A percentile compares a stretch with the other conserved stretches of the same genome.
Conservation (phyloP, 1,284 basidiomycete genomes). For the Ganoderma meredithae region DNA sequence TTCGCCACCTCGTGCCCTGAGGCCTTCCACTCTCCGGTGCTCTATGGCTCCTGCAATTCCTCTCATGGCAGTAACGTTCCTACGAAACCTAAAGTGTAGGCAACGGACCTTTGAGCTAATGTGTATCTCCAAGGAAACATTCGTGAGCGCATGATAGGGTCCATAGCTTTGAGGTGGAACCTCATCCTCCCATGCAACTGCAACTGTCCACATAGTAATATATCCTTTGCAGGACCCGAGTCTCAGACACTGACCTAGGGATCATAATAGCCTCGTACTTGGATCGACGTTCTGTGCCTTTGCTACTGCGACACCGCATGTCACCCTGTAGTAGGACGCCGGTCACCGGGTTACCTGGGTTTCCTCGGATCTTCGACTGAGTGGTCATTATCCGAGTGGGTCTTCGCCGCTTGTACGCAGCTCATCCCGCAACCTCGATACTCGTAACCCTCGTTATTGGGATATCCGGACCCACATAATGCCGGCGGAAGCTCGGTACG, state of each 20-base stretch:
- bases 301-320: not conserved
- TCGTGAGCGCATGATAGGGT: not conserved
- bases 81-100: not conserved
- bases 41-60: not conserved
- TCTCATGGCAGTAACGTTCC: not conserved
- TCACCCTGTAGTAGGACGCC: not conserved
- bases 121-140: too few relatives aligned
- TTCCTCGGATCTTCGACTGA: not conserved
- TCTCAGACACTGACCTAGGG: not conserved
- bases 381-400: not conserved
- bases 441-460: not conserved
- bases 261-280: not conserved
- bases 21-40: not conserved
- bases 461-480: not conserved
- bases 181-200: not conserved
- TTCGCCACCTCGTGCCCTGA: not conserved
- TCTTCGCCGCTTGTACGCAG: not conserved
- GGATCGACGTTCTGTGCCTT: not conserved
- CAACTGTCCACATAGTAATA: not conserved
- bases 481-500: not conserved
- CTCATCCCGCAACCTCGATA: not conserved
- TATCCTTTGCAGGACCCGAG: not conserved
- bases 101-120: too few relatives aligned
- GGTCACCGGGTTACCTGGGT: not conserved
- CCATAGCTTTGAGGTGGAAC: not conserved